Conservation (phyloP, 345 rosid species). For the Lepidium africanum region DNA sequence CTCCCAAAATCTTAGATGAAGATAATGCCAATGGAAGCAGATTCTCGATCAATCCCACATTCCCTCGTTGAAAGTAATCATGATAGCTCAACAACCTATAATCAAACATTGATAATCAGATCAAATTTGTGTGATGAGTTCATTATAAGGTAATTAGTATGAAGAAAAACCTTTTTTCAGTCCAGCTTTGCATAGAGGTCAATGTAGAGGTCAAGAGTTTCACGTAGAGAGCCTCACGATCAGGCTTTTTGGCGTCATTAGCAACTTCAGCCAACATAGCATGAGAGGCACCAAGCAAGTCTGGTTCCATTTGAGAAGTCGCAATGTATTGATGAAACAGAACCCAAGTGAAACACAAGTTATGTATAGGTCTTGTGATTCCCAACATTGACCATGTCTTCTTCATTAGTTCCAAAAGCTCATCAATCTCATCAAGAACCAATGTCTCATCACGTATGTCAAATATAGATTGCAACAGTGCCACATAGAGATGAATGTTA, state of each 20-base stretch:
- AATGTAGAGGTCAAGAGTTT: conserved; percentile 51
- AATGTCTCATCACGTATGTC: conserved; percentile 65
- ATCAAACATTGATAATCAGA: background rate
- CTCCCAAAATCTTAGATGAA: conserved; percentile 53
- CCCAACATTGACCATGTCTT: conserved; percentile 86
- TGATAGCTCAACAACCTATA: conserved; percentile 53
- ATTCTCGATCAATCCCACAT: conserved; percentile 44
- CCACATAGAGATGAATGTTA: conserved; percentile 52
- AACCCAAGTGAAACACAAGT: conserved; percentile 78
- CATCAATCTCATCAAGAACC: conserved; percentile 87
- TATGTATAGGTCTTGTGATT: conserved; percentile 52
- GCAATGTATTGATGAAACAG: conserved; percentile 59
- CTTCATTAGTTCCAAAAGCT: conserved; percentile 75
- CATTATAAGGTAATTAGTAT: background rate
- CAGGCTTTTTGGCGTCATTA: conserved; percentile 58
- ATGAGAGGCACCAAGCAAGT: conserved; percentile 65
- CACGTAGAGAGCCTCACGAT: conserved; percentile 48
- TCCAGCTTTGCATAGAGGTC: conserved; percentile 69
- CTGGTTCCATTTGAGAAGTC: conserved; percentile 62
- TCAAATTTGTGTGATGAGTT: background rate
- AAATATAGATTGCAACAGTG: conserved; percentile 65
- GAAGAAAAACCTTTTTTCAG: conserved; percentile 40
- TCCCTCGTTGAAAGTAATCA: conserved; percentile 56
- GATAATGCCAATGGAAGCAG: conserved; percentile 60
- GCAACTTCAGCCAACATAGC: conserved; percentile 70